Evolutionary conservation across 2,329 filamentous ascomycete genomes (phyloP).

Genomic region (Curvularia spicifera): DNA sequence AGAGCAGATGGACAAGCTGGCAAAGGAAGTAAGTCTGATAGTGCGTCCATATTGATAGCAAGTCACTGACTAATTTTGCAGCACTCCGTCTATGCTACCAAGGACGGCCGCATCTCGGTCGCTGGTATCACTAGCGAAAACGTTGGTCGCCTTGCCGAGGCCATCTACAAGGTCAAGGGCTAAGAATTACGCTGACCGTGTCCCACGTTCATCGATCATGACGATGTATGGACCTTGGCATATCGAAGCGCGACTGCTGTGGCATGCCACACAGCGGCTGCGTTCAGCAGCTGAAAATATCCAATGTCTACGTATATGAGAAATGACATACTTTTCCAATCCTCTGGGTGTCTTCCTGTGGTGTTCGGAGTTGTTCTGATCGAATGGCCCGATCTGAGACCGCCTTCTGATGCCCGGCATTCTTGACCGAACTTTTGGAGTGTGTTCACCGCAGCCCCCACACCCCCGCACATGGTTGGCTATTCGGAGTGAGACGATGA

Average conservation of each 20-base stretch:
- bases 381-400: background rate
- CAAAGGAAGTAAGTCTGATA: constrained; percentile 71
- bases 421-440: constrained; percentile 9
- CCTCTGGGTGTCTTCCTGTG: background rate
- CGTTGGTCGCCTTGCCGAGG: constrained; percentile 79
- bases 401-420: background rate
- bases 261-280: constrained; percentile 20
- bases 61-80: constrained; percentile 38
- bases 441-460: constrained; percentile 12
- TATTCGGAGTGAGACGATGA: constrained; percentile 7
- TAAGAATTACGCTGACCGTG: constrained; percentile 31
- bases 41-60: background rate
- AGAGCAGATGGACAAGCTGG: constrained; percentile 88
- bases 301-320: constrained; percentile 16
- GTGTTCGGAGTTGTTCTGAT: constrained; percentile 3
- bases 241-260: constrained; percentile 17
- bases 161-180: constrained; percentile 83
- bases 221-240: constrained; percentile 12
- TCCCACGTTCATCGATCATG: constrained; percentile 14
- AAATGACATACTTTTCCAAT: constrained; percentile 15
- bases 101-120: constrained; percentile 85
- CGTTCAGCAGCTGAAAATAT: constrained; percentile 21
- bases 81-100: constrained; percentile 97
- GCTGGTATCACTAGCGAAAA: constrained; percentile 83
- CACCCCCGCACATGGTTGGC: constrained; percentile 18